Conservation (phyloP, 169 alveolate genomes). For the Plasmodium relictum region DNA sequence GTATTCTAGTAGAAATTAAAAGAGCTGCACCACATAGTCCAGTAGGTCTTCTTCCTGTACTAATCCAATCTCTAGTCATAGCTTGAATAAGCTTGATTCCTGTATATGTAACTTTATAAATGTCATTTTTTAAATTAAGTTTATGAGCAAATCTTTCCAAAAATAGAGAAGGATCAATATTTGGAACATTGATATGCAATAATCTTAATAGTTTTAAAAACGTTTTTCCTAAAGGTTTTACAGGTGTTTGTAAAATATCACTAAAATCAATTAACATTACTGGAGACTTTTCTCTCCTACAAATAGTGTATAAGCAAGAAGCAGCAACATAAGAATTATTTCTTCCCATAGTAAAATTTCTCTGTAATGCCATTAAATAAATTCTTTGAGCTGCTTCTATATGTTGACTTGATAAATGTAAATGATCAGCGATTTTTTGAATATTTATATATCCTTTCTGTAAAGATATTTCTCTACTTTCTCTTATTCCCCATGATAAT, state of each 20-base stretch:
- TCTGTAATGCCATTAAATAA: slow-evolving; percentile 94
- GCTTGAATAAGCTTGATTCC: slow-evolving; percentile 97
- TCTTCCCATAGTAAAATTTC: slow-evolving; percentile 96
- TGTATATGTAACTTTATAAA: slow-evolving; percentile 94
- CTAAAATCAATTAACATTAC: slow-evolving; percentile 95
- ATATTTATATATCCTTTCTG: slow-evolving; percentile 89
- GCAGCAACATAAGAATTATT: slow-evolving; percentile 95
- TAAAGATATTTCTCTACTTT: slow-evolving; percentile 87
- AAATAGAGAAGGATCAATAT: slow-evolving; percentile 96
- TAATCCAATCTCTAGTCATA: slow-evolving; percentile 98
- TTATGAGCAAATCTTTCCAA: slow-evolving; percentile 96
- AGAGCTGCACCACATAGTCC: slow-evolving; percentile 99
- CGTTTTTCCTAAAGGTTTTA: slow-evolving; percentile 91
- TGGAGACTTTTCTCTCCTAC: slow-evolving; percentile 95
- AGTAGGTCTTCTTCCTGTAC: slow-evolving; percentile 98
- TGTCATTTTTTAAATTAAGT: slow-evolving; percentile 94
- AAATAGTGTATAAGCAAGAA: slow-evolving; percentile 94
- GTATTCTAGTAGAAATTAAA: slow-evolving; percentile 97
- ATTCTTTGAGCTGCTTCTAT: slow-evolving; percentile 94
- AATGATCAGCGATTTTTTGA: slow-evolving; percentile 90
- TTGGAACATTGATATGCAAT: slow-evolving; percentile 92
- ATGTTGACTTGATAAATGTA: slow-evolving; percentile 87
- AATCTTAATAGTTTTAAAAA: slow-evolving; percentile 93
- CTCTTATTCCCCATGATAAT: slow-evolving; percentile 86
- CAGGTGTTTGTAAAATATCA: slow-evolving; percentile 93